Evolutionary conservation across 2,329 filamentous ascomycete genomes (phyloP), one percentile per base, ranked within the genome.

Genomic region (Fusarium hostae): DNA sequence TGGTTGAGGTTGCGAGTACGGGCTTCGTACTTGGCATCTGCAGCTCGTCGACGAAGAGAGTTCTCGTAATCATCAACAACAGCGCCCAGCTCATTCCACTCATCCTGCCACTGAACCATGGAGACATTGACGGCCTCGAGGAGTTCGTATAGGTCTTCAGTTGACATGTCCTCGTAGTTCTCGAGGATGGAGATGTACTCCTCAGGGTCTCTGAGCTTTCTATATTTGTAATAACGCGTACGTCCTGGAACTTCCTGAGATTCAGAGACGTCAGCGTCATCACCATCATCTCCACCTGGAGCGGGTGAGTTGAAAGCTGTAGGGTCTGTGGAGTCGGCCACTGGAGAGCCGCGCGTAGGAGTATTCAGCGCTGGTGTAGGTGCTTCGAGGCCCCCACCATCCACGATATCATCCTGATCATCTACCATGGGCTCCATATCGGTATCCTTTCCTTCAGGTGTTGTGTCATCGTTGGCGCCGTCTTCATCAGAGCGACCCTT

Each of bases 51-150:
- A 26, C 87, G 85, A 40, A 83, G 81, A 0, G 87, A 82, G 69
- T 89, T 89, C 70, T 89, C 88, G 55, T 88, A 84, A 68, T 90
- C 87, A 57, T 89, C 87, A 3, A 88, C 84, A 16, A 86, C 77
- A 61, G 84, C 85, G 37, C 83, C 83, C 4, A 88, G 78, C 3
- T 82, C 79, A n/a, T 81, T 82, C 79, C 83, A 90, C 73, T 90
- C 88, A 3, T 82, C 77, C 71, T 90, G 86, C 82, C 86, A 89
- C 24, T 84, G 80, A n/a, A 81, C 77, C 55, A 90, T 74, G 6
- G 83, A 82, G 28, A 83, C 72, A 63, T 85, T 86, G 57, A 84
- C 79, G 32, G 83, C 81, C 13, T 84, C 82, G 8, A 88, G 72
- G 11, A 82, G 77, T 34, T 81, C 78, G 40, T 82, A 85, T 11